phyloP scores from a whole-genome alignment of 495 filamentous ascomycete genomes.

The Penicillium paradoxum region DNA sequence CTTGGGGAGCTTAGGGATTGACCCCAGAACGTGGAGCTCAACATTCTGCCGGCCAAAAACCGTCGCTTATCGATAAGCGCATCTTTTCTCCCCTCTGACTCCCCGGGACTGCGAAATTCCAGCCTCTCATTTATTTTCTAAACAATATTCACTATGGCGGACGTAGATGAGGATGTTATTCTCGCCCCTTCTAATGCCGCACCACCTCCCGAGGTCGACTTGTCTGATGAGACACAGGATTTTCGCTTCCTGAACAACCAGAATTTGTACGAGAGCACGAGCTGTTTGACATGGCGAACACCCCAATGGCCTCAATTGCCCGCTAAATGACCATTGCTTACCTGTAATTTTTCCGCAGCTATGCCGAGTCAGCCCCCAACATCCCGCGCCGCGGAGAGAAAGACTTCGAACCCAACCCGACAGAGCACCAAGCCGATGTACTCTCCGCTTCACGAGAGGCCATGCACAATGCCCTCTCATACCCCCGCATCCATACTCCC shows the following conservation, averaged over 20 bases:
- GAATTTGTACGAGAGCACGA: constrained; percentile 43
- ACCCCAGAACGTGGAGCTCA: too few species aligned
- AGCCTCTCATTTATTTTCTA: neutral
- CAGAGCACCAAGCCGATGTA: constrained; percentile 66
- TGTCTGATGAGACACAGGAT: constrained; percentile 82
- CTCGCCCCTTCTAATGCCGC: constrained; percentile 22
- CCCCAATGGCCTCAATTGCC: neutral
- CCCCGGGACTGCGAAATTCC: neutral
- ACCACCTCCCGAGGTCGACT: constrained; percentile 52
- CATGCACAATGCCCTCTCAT: constrained; percentile 82
- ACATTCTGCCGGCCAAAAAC: neutral
- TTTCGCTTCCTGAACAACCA: constrained; percentile 68
- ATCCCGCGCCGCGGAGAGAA: constrained; percentile 84
- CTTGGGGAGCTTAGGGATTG: too few species aligned
- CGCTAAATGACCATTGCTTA: constrained; percentile 4
- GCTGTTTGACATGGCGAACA: neutral
- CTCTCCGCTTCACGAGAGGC: constrained; percentile 78
- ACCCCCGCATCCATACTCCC: constrained; percentile 59
- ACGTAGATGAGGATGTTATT: constrained; percentile 45
- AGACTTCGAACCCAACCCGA: constrained; percentile 93
- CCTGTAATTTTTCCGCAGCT: constrained; percentile 23
- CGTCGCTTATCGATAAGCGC: constrained; percentile 15
- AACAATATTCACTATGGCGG: constrained; percentile 35
- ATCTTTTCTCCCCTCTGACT: constrained; percentile 2
- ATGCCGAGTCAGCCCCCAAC: constrained; percentile 28